Base-by-base conservation (phyloP, 352 stramenopile species). In the Globisporangium polare region DNA sequence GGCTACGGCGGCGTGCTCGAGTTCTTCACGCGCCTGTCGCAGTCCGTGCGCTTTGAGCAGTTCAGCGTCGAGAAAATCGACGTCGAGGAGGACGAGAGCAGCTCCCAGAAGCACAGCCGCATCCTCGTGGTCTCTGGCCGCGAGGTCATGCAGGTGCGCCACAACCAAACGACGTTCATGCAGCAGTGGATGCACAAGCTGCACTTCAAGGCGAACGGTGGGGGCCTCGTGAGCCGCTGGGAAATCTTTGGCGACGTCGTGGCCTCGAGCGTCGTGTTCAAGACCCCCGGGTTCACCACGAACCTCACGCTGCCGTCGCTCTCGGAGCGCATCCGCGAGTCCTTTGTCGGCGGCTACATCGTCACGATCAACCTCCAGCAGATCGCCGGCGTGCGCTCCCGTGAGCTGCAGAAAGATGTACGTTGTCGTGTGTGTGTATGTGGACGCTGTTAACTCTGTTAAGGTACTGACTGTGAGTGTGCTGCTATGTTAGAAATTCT, bases 171-270 rank as follows among this genome's bases (percentile, higher is more conserved):
- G 8, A 91, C 80, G 15, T 95, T 95, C 63, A 90, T 92, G 80
- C 86, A 95, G 69, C 83, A 92, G 52, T 92, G 84, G 73, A 88
- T 74, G 20, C 86, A 95, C 70, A 93, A 95, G 53, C 72, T 95
- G 45, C 80, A 95, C 63, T 91, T 95, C 54, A 90, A 90, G 59
- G 70, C 75, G 33, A 69, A 72, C 29, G 65, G 68, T 6, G 72
- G 71, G 20, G 75, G 74, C 0, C 72, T 75, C 56, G 73, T 83
- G 31, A 88, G 75, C 60, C 83, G 86, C 9, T 95, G 86, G 86
- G 86, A 95, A 66, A 89, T 95, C 62, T 95, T 92, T 50, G 83
- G 86, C 5, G 86, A 95, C 45, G 81, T 90, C 10, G 83, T 95
- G 43, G 86, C 86, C n/a, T 92, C 86, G 33, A 89, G 82, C 57